Evolutionary conservation across 1,284 basidiomycete species (phyloP).

Genomic region (Marasmius sp.): DNA sequence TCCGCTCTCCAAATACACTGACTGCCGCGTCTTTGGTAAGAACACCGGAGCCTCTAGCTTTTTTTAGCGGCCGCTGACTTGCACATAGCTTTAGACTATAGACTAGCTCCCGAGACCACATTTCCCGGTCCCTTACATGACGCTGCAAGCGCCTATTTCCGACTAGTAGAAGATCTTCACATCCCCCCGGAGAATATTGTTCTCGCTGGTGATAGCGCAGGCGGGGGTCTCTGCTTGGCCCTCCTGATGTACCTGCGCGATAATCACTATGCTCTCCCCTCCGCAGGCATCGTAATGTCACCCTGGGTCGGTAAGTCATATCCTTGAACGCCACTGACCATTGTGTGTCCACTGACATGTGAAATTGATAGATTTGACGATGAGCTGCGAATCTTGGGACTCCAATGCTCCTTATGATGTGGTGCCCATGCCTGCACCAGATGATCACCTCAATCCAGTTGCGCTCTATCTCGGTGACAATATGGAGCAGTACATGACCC

Average conservation of each 20-base stretch:
- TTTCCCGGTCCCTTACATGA: conserved; percentile 97
- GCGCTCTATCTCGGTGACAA: conserved; percentile 89
- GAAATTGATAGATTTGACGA: conserved; percentile 74
- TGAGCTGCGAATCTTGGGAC: conserved; percentile 98
- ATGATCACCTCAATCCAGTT: conserved; percentile 92
- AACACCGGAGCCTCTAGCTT: background rate
- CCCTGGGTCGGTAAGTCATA: conserved; percentile 86
- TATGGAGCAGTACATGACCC: conserved; percentile 84
- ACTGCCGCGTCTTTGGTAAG: conserved; percentile 90
- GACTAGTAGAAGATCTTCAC: conserved; percentile 85
- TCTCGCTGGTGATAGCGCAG: conserved; percentile 90
- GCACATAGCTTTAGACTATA: conserved; percentile 86
- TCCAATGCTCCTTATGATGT: conserved; percentile 85
- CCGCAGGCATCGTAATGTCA: conserved; percentile 83
- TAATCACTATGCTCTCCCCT: conserved; percentile 78
- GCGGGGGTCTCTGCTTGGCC: conserved; percentile 86
- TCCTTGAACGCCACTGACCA: background rate
- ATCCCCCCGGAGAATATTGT: conserved; percentile 91
- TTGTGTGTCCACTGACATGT: conserved; percentile 5
- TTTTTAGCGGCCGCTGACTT: background rate
- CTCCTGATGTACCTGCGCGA: conserved; percentile 92
- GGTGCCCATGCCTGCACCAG: conserved; percentile 70
- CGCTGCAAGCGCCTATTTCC: conserved; percentile 83
- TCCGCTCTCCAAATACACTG: conserved; percentile 86
- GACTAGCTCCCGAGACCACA: conserved; percentile 90